These are phyloP conservation scores for Fraxinus quadrangulata DNA, from an alignment of 257 asterid species.

Conservation along the genomic window DNA sequence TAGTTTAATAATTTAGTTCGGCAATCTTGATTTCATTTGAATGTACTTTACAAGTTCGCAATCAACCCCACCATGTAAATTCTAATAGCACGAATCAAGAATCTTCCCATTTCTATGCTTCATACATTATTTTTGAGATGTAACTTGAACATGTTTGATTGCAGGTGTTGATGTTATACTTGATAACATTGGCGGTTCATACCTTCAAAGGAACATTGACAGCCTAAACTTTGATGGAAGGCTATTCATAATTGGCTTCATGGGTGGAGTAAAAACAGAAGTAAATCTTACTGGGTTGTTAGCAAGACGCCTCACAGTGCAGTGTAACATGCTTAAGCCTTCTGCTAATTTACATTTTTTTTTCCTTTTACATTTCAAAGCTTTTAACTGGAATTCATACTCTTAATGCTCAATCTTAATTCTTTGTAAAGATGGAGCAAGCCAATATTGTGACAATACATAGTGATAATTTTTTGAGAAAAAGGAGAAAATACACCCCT, in stretches of 20 bases:
- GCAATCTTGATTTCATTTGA: not conserved
- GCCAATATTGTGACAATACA: not conserved
- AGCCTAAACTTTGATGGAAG: conserved; percentile 77
- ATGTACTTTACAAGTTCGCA: no score
- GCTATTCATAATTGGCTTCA: conserved; percentile 89
- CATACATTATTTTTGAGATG: conserved; percentile 7
- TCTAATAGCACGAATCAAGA: not conserved
- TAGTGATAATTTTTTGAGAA: not conserved
- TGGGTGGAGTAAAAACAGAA: conserved; percentile 78
- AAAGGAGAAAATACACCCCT: not conserved
- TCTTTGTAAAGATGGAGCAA: conserved; percentile 2
- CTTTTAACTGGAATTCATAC: not conserved
- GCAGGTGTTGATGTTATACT: conserved; percentile 87
- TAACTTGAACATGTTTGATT: conserved; percentile 16
- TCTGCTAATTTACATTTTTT: not conserved
- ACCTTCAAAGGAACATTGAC: conserved; percentile 73
- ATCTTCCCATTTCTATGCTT: not conserved
- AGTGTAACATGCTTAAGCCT: conserved; percentile 49
- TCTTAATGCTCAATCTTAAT: not conserved
- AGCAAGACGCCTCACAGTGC: conserved; percentile 79
- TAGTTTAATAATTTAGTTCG: no score
- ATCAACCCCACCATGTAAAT: not conserved
- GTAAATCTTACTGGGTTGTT: conserved; percentile 66
- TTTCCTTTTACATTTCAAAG: not conserved
- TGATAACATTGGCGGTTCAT: conserved; percentile 78